Percentiles rank a stretch among this genome's conserved stretches.
Conservation (phyloP, 257 asterid genomes). For the Nicotiana undulata region DNA sequence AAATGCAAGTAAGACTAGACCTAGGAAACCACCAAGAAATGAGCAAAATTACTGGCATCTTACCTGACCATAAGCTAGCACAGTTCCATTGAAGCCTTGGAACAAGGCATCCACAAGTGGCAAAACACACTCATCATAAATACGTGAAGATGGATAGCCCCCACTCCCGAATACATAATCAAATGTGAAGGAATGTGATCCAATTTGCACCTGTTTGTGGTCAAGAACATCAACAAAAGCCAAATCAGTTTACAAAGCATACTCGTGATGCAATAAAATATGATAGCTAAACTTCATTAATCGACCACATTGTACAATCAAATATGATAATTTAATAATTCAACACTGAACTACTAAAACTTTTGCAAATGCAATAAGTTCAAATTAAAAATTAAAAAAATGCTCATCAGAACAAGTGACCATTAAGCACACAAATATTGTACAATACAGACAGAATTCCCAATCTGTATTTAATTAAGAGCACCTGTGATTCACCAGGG, state of each 20-base stretch:
- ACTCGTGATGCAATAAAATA: background rate
- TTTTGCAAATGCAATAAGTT: background rate
- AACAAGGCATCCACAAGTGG: conserved; percentile 78
- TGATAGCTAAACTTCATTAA: background rate
- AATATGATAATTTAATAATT: background rate
- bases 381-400: background rate
- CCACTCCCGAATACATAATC: conserved; percentile 73
- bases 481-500: conserved; percentile 79
- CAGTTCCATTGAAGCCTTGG: conserved; percentile 89
- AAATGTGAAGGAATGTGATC: conserved; percentile 88
- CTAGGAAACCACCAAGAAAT: background rate
- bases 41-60: background rate
- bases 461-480: background rate
- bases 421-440: background rate
- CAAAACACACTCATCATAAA: conserved; percentile 72
- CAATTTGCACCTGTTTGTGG: conserved; percentile 79
- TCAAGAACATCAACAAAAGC: conserved; percentile 8
- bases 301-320: background rate
- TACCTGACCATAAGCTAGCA: conserved; percentile 98
- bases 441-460: background rate
- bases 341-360: background rate
- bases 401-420: background rate
- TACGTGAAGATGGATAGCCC: conserved; percentile 49
- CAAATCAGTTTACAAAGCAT: background rate
- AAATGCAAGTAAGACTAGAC: background rate